Percentiles rank a stretch among this genome's conserved stretches.
Conservation (phyloP, 1,284 basidiomycete species). For the Sporisorium reilianum region DNA sequence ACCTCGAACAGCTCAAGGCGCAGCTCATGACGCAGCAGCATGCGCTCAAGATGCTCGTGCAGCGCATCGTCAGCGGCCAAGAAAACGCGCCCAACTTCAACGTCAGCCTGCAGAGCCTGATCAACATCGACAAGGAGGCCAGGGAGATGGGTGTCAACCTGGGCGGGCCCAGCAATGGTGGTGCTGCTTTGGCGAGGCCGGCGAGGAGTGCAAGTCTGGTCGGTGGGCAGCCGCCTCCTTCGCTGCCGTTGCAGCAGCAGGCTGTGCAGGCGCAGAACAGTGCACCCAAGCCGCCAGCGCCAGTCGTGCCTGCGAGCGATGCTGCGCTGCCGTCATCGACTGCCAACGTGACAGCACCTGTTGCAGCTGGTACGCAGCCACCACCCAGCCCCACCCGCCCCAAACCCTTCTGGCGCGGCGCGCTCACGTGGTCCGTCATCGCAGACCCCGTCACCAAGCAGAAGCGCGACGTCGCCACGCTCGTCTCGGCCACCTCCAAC, state of each 20-base stretch:
- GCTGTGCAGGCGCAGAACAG: background rate
- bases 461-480: slow-evolving; percentile 50
- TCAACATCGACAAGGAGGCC: slow-evolving; percentile 62
- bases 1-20: slow-evolving; percentile 55
- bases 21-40: slow-evolving; percentile 56
- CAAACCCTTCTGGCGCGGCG: slow-evolving; percentile 58
- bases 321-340: background rate
- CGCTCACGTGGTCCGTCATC: slow-evolving; percentile 56
- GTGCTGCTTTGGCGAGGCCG: slow-evolving; percentile 9
- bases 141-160: slow-evolving; percentile 55
- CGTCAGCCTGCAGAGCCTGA: slow-evolving; percentile 51
- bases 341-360: background rate
- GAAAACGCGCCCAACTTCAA: slow-evolving; percentile 53
- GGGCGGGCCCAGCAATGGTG: slow-evolving; percentile 48
- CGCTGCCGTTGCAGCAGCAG: slow-evolving; percentile 7
- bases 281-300: background rate
- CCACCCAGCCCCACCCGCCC: slow-evolving; percentile 26
- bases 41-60: slow-evolving; percentile 49
- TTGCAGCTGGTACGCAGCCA: slow-evolving; percentile 4
- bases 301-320: background rate
- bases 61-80: slow-evolving; percentile 39
- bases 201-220: slow-evolving; percentile 34
- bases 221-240: slow-evolving; percentile 2
- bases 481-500: slow-evolving; percentile 54
- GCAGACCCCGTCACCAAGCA: slow-evolving; percentile 37